phyloP scores from a whole-genome alignment of 257 asterid genomes.

The Gynochthodes officinalis region DNA sequence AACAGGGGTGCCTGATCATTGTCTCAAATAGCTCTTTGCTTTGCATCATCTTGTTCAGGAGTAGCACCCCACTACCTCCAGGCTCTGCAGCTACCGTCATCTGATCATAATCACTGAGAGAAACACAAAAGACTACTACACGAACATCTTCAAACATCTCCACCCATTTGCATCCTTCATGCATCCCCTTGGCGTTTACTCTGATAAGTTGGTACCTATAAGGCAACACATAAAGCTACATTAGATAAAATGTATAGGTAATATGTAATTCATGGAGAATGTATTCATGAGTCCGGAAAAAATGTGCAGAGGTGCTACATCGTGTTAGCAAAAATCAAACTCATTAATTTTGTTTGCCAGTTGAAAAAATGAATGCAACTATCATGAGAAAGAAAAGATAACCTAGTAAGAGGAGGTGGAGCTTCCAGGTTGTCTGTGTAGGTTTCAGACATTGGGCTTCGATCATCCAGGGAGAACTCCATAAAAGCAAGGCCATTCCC shows the following conservation, averaged over 20 bases:
- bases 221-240: slow-evolving; percentile 1
- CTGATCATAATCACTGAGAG: slow-evolving; percentile 85
- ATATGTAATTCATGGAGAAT: not conserved
- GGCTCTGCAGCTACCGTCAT: slow-evolving; percentile 44
- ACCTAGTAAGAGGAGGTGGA: slow-evolving; percentile 66
- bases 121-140: slow-evolving; percentile 63
- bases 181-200: slow-evolving; percentile 81
- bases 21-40: slow-evolving; percentile 69
- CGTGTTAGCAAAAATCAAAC: not conserved
- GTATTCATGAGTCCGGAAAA: not conserved
- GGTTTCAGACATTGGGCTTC: slow-evolving; percentile 89
- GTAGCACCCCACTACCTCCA: slow-evolving; percentile 31
- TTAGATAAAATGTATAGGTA: not conserved
- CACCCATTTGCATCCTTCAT: slow-evolving; percentile 88
- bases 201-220: slow-evolving; percentile 85
- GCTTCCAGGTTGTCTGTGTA: slow-evolving; percentile 79
- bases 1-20: slow-evolving; percentile 67
- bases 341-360: not conserved
- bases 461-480: slow-evolving; percentile 93
- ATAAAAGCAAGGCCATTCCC: slow-evolving; percentile 89
- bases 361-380: not conserved
- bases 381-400: slow-evolving; percentile 9
- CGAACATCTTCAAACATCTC: slow-evolving; percentile 98
- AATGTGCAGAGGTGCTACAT: not conserved
- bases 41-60: slow-evolving; percentile 84